phyloP scores from a whole-genome alignment of 768 basidiomycete genomes.

The Hericium alpestre region DNA sequence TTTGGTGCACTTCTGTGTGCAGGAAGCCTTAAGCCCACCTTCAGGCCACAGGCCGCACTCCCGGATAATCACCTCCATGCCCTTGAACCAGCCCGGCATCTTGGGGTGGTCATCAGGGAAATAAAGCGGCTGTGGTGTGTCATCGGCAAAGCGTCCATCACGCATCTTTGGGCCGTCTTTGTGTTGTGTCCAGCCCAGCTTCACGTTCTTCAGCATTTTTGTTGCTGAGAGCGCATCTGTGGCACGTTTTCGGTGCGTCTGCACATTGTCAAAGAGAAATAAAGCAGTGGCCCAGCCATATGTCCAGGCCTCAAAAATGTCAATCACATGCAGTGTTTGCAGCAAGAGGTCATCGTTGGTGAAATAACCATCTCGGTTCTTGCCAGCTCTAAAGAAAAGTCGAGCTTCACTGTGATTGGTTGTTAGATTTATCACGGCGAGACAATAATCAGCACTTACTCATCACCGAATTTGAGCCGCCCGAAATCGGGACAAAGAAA shows the following conservation, averaged over 20 bases:
- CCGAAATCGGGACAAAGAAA: slow-evolving; percentile 25
- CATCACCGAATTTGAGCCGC: slow-evolving; percentile 12
- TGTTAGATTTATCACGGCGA: background rate
- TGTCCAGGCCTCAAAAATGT: slow-evolving; percentile 23
- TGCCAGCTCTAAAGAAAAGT: slow-evolving; percentile 21
- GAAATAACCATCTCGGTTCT: slow-evolving; percentile 24
- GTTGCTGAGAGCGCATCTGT: slow-evolving; percentile 1
- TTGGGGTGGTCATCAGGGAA: background rate
- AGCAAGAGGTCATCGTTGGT: slow-evolving; percentile 15
- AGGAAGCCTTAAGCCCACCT: background rate
- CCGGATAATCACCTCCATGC: background rate
- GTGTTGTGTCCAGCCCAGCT: background rate
- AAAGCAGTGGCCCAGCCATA: slow-evolving; percentile 16
- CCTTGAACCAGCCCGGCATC: background rate
- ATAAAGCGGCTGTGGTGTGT: background rate
- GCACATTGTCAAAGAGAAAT: slow-evolving; percentile 23
- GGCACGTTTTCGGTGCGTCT: slow-evolving; percentile 18
- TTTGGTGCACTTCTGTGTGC: background rate
- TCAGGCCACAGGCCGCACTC: background rate
- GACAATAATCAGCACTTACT: slow-evolving; percentile 1
- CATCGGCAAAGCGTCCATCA: background rate
- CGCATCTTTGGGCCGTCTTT: background rate
- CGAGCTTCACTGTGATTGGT: slow-evolving; percentile 10
- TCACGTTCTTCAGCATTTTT: background rate
- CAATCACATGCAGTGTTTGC: slow-evolving; percentile 20